Evolutionary conservation across 192 early-diverging fungal species (phyloP), one percentile per base, ranked within the genome.

Genomic region (Linderina pennispora): DNA sequence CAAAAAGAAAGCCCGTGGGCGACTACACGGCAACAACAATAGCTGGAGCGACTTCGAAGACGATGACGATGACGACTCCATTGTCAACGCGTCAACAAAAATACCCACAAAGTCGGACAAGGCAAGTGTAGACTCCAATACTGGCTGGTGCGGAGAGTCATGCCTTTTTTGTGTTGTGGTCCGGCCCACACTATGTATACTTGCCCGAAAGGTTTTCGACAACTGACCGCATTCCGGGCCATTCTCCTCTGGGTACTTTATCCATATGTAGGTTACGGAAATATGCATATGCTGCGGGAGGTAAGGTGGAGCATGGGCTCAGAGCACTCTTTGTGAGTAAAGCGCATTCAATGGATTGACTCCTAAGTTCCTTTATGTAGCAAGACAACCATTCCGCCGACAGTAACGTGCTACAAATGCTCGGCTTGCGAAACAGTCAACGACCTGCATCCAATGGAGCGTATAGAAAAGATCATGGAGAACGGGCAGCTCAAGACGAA

Each of bases 381-480:
- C 38, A 62, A 58, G 23, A 59, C 62, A 17, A 31, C 46, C 16
- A 62, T 50, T 15, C 66, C 66, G 1, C 42, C 21, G 8, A 36
- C 50, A 1, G 66, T 62, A 1, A 23, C 59, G 17, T 86, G 89
- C 52, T 97, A 92, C 60, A 77, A 85, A 32, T 97, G 94, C 67
- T 89, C 91, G 7, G 85, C 92, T 8, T 97, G 94, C 73, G 86
- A 91, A 23, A 89, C 89, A 1, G 78, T 90, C 43, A 90, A 90
- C 56, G 84, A 90, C 38, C 48, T 88, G 18, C 26, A 21, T 13
- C 48, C 47, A 1, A n/a, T 48, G 25, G 43, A 39, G 45, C 58
- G 60, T 8, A 49, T 52, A 3, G 61, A 62, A 23, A 52, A 48
- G 23, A 24, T 38, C 2, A 17, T 41, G 1, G 49, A 48, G 34